Evolutionary conservation across 805 yeast genomes (phyloP).

Genomic region (Candida arabinofermentans): DNA sequence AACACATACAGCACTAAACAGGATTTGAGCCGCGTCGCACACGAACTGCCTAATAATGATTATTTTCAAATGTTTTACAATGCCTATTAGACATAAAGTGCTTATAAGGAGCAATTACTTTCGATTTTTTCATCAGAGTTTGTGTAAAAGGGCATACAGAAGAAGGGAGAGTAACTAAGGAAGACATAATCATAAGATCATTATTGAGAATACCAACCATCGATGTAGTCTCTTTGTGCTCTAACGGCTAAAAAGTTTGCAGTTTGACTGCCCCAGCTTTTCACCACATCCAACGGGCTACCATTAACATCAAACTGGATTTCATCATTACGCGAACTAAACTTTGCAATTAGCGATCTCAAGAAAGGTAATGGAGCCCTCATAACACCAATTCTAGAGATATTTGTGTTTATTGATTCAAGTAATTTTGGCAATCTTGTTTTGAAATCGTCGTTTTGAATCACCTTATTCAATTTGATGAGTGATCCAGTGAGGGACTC

Average conservation of each 20-base stretch:
- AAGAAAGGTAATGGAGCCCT: constrained; percentile 12
- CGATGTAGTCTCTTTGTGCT: constrained; percentile 20
- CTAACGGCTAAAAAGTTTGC: constrained; percentile 13
- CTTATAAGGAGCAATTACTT: too few relatives aligned
- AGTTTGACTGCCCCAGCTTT: constrained; percentile 22
- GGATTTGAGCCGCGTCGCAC: too few relatives aligned
- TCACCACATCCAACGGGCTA: constrained; percentile 10
- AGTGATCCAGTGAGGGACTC: constrained; percentile 18
- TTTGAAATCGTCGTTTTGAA: constrained; percentile 20
- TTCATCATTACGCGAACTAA: neutral
- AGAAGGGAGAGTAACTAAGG: neutral
- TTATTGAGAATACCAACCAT: constrained; percentile 27
- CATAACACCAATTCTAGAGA: constrained; percentile 14
- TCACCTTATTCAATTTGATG: constrained; percentile 19
- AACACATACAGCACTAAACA: too few relatives aligned
- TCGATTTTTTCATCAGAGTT: too few relatives aligned
- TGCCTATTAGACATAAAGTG: too few relatives aligned
- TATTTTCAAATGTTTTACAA: too few relatives aligned
- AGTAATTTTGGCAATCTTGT: constrained; percentile 21
- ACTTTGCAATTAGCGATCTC: neutral
- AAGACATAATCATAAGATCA: neutral
- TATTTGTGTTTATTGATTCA: constrained; percentile 16
- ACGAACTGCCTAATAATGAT: too few relatives aligned
- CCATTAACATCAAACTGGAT: constrained; percentile 1
- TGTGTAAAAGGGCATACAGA: too few relatives aligned